Base-by-base conservation (phyloP, 495 filamentous ascomycete genomes). In the Chlorociboria aeruginascens region DNA sequence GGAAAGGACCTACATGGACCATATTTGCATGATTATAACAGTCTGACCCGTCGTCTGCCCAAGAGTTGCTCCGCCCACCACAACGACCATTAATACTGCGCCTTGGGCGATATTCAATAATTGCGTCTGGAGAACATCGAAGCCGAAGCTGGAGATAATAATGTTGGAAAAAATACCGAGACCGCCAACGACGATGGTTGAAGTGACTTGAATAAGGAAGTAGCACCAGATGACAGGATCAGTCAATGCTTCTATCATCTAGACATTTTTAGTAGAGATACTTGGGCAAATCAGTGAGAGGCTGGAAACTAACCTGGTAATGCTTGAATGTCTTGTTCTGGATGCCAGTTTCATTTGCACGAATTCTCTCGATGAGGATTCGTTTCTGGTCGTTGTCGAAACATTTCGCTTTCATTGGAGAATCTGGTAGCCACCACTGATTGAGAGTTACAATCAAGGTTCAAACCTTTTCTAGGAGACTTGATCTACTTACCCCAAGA, bases 111-210 rank as follows among this genome's bases (percentile, higher is more conserved):
- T 72, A 47, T 78, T 81, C 39, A 82, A 71, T 13, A 86, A 72
- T 3, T 85, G 67, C 35, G 73, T 77, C 47, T 83, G 61, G 31
- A 80, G 66, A 3, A 66, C 53, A 1, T 76, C 77, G 61, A 68
- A 76, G 9, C 71, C 69, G 53, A 76, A 76, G 7, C 61, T 67
- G 6, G 70, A 66, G 52, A 78, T 77, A 25, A 78, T 69, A 57
- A 82, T 76, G 43, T 69, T 79, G 63, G 85, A 85, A 60, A 85
- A 87, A 48, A 84, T 85, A 35, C 64, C 74, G 42, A 87, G 69
- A 8, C 81, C 83, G 7, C 52, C 52, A 29, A 50, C 50, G 3
- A 54, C 30, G 7, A 54, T 16, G 11, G 46, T 50, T 1, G 38
- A 42, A 13, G 38, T 46, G 11, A 46, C 16, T 29, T 50, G 46